Conservation (phyloP, 345 rosid species). For the Rhizophora apiculata region DNA sequence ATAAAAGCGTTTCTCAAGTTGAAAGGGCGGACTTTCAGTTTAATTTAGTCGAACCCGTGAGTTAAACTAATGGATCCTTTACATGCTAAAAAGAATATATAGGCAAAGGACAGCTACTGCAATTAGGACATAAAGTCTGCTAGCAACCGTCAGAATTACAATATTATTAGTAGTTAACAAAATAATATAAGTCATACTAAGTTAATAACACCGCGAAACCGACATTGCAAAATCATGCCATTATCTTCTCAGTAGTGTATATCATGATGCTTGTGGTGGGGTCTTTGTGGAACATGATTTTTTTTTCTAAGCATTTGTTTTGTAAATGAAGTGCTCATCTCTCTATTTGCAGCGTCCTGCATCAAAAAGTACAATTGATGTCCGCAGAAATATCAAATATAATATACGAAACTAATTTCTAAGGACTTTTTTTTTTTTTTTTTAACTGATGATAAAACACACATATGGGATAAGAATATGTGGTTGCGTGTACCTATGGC, state of each 20-base stretch:
- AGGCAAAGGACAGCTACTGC: conserved; percentile 1
- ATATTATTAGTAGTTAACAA: neutral
- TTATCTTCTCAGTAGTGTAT: neutral
- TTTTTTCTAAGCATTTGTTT: neutral
- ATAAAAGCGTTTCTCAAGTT: too few relatives aligned
- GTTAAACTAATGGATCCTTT: too few relatives aligned
- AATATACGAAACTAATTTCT: too few relatives aligned
- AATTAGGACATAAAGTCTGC: conserved; percentile 10
- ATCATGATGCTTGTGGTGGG: neutral
- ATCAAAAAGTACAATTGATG: too few relatives aligned
- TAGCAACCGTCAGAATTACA: conserved; percentile 15
- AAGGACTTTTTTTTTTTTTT: too few relatives aligned
- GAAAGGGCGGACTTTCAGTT: too few relatives aligned
- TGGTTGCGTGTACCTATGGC: conserved; percentile 25
- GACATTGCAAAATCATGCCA: conserved; percentile 14
- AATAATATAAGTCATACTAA: neutral
- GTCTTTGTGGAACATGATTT: conserved; percentile 5
- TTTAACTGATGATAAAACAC: too few relatives aligned
- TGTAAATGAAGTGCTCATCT: too few relatives aligned
- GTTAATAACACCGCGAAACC: conserved; percentile 15
- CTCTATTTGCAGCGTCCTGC: neutral
- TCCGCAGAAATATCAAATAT: too few relatives aligned
- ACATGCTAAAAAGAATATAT: too few relatives aligned
- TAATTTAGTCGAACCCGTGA: too few relatives aligned
- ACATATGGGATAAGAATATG: neutral